Conservation (phyloP, 495 filamentous ascomycete species). For the Podospora fimiseda region DNA sequence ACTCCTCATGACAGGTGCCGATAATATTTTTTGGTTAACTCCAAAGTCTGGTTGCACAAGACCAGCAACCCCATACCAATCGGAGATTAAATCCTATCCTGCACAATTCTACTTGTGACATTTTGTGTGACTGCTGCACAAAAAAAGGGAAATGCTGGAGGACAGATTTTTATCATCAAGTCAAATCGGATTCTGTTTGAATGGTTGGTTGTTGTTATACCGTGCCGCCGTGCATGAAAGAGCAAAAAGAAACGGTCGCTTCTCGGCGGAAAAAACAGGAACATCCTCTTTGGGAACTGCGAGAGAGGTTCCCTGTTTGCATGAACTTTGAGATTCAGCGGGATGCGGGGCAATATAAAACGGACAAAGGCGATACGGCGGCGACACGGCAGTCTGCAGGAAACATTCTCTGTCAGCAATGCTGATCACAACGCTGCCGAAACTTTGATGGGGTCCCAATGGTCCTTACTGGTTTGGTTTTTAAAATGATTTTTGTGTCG, state of each 20-base stretch:
- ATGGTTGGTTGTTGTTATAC: not conserved
- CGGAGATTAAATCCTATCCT: not conserved
- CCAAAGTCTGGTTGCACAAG: not conserved
- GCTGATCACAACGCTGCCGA: not conserved
- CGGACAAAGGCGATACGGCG: not conserved
- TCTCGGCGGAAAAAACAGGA: not conserved
- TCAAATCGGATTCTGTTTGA: not conserved
- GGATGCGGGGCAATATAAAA: not conserved
- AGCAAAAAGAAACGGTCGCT: not conserved
- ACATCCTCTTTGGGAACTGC: not conserved
- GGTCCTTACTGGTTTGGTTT: not conserved
- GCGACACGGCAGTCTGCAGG: not conserved
- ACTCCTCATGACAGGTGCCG: too few species aligned
- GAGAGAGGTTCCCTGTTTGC: slow-evolving; percentile 3
- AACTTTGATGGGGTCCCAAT: not conserved
- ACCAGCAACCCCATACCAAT: too few species aligned
- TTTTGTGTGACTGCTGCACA: not conserved
- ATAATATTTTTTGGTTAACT: not conserved
- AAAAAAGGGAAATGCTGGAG: not conserved
- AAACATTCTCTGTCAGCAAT: not conserved
- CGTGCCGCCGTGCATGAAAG: not conserved
- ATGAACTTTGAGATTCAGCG: not conserved
- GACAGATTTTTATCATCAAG: not conserved
- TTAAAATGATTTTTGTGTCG: not conserved
- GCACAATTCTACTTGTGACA: not conserved